Evolutionary conservation across 2,329 filamentous ascomycete genomes (phyloP).

Genomic region (Fusarium falciforme): DNA sequence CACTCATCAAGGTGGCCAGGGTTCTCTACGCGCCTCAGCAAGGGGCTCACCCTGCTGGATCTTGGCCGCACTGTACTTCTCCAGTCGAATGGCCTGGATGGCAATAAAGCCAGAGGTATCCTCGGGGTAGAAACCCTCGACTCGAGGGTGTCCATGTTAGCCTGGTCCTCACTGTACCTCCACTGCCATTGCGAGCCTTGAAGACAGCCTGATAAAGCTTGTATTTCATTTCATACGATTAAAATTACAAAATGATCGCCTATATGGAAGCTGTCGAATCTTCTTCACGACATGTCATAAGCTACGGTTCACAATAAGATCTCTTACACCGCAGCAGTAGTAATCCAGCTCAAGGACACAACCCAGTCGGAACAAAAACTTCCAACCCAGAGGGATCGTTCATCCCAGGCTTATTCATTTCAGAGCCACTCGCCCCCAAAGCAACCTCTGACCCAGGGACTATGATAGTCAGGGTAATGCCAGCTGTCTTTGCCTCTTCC

Average conservation of each 20-base stretch:
- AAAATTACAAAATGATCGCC: neutral
- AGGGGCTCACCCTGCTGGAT: neutral
- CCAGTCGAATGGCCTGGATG: neutral
- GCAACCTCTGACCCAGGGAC: too few species aligned
- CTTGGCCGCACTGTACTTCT: neutral
- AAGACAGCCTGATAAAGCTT: neutral
- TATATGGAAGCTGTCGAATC: neutral
- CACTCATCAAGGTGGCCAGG: neutral
- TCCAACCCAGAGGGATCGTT: neutral
- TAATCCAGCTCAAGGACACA: neutral
- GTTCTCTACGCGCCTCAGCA: neutral
- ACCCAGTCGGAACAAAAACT: neutral
- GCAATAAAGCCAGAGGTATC: neutral
- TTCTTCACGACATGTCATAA: neutral
- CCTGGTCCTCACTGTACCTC: neutral
- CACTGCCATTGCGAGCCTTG: neutral
- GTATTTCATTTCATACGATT: neutral
- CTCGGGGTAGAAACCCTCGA: too few species aligned
- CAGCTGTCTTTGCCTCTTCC: neutral
- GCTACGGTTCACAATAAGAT: neutral
- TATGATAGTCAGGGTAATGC: neutral
- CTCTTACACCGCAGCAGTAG: neutral
- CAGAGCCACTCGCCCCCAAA: neutral
- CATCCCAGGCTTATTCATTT: neutral
- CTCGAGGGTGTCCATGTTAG: too few species aligned